Percentiles rank a stretch among this genome's conserved stretches.
phyloP scores from a whole-genome alignment of 1,284 basidiomycete species.

The Pulveroboletus sp. region DNA sequence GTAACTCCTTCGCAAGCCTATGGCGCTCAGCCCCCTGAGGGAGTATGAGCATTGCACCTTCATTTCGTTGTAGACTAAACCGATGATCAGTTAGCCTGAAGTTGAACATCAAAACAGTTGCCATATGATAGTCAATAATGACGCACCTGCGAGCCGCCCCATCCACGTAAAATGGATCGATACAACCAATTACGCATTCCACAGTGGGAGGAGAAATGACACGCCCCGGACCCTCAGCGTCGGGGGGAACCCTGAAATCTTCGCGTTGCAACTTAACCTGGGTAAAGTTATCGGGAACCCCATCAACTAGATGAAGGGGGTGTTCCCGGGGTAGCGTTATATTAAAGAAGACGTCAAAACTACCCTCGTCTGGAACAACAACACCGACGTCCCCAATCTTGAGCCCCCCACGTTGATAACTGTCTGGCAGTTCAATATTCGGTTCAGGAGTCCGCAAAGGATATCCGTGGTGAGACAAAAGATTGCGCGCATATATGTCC shows the following conservation, averaged over 20 bases:
- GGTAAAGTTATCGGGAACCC: constrained; percentile 13
- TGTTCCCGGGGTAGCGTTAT: constrained; percentile 18
- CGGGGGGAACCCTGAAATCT: too few species aligned
- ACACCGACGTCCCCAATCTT: constrained; percentile 32
- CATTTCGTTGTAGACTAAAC: not conserved
- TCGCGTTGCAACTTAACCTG: not conserved
- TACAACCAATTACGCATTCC: not conserved
- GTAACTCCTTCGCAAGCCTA: not conserved
- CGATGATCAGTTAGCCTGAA: not conserved
- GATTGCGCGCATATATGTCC: not conserved
- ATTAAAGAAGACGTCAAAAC: constrained; percentile 31
- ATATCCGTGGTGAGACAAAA: constrained; percentile 15
- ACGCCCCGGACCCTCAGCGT: too few species aligned
- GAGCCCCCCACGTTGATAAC: constrained; percentile 17
- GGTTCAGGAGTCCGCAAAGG: constrained; percentile 19
- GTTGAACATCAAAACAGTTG: too few species aligned
- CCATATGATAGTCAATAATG: not conserved
- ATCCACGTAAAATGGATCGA: not conserved
- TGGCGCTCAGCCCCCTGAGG: constrained; percentile 5
- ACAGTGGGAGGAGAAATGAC: too few species aligned
- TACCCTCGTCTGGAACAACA: constrained; percentile 23
- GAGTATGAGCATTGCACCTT: constrained; percentile 9
- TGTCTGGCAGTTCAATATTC: constrained; percentile 15
- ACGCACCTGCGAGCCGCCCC: not conserved
- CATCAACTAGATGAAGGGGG: constrained; percentile 1